Conservation (phyloP, 78 protist species). For the Chrysochromulina tobinii region DNA sequence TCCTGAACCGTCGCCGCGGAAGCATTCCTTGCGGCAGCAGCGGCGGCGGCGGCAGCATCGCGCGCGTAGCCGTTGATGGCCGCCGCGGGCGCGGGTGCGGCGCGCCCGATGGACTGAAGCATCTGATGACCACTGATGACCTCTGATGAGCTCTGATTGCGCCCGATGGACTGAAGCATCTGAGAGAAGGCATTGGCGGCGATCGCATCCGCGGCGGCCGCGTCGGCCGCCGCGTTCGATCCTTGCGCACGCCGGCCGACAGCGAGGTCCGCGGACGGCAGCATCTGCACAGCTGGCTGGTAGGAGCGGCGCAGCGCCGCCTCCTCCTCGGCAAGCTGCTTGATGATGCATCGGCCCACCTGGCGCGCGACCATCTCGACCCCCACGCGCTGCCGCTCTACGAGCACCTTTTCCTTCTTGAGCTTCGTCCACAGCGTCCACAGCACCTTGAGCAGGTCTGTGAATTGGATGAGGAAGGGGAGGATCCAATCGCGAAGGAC, state of each 20-base stretch:
- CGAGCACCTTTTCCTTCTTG: no score
- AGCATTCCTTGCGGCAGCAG: no score
- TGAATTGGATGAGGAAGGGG: background rate
- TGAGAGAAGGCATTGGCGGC: no score
- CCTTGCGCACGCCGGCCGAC: background rate
- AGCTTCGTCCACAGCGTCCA: conserved; percentile 1
- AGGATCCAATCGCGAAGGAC: background rate
- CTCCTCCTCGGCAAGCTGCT: background rate
- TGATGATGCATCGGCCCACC: background rate
- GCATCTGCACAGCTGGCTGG: background rate
- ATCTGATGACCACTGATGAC: background rate
- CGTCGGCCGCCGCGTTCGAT: no score
- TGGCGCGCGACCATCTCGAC: background rate
- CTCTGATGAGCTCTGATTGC: background rate
- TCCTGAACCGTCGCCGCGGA: background rate
- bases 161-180: background rate
- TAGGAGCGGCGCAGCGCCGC: background rate
- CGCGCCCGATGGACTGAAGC: background rate
- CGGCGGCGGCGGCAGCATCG: no score
- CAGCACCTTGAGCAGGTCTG: background rate
- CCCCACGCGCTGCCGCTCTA: background rate
- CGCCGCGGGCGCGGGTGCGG: background rate
- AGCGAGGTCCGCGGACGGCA: background rate
- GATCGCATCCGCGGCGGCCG: no score
- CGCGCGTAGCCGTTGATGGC: background rate